phyloP scores from a whole-genome alignment of 2,329 filamentous ascomycete genomes.

The Colletotrichum caudatum region DNA sequence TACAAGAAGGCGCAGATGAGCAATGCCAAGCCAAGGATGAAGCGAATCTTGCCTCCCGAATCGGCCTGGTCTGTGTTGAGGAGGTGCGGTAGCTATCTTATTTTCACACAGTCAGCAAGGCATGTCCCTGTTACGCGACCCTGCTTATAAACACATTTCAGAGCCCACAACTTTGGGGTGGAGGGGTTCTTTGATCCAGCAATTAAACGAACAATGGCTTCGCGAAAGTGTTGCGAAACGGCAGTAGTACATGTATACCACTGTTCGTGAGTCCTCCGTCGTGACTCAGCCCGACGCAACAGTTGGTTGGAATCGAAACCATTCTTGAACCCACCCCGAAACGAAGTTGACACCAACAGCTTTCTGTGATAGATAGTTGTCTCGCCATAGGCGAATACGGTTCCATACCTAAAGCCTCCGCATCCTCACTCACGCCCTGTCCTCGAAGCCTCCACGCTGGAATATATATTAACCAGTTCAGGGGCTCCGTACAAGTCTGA shows the following conservation, averaged over 20 bases:
- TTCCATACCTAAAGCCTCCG: too few relatives aligned
- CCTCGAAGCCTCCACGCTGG: too few relatives aligned
- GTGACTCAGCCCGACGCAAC: neutral
- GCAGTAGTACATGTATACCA: conserved; percentile 44
- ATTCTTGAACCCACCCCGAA: too few relatives aligned
- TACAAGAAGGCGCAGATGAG: conserved; percentile 45
- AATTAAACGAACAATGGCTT: neutral
- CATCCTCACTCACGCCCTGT: too few relatives aligned
- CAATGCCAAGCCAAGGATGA: conserved; percentile 48
- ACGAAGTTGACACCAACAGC: too few relatives aligned
- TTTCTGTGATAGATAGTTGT: too few relatives aligned
- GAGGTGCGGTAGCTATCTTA: conserved; percentile 51
- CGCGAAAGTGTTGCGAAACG: conserved; percentile 36
- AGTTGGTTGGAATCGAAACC: too few relatives aligned
- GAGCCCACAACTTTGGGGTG: conserved; percentile 21
- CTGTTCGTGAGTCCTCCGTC: neutral
- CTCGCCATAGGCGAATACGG: too few relatives aligned
- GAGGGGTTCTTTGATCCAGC: neutral
- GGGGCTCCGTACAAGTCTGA: too few relatives aligned
- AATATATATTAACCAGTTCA: too few relatives aligned
- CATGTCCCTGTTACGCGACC: conserved; percentile 66
- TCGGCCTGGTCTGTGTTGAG: conserved; percentile 49
- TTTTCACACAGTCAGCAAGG: conserved; percentile 75
- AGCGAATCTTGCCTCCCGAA: conserved; percentile 50
- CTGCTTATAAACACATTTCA: conserved; percentile 62